These are phyloP conservation scores for Coleophoma cylindrospora DNA, from an alignment of 2,329 filamentous ascomycete species.

Conservation along the genomic window DNA sequence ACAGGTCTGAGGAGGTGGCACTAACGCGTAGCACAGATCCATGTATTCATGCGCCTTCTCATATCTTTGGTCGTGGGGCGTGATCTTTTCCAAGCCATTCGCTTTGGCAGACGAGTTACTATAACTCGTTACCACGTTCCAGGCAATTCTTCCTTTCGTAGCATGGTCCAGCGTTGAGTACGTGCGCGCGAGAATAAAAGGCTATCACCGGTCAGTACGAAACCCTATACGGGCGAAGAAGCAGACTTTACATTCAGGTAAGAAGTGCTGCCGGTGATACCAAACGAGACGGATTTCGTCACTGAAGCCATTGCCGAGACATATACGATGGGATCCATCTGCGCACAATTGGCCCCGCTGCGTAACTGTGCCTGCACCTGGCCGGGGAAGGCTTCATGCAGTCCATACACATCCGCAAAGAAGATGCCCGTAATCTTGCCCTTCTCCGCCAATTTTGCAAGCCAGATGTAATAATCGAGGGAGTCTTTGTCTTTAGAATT, in stretches of 20 bases:
- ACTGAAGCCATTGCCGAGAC: slow-evolving; percentile 62
- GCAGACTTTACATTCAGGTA: slow-evolving; percentile 31
- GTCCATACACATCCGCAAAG: not conserved
- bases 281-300: slow-evolving; percentile 58
- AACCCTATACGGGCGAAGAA: not conserved
- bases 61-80: slow-evolving; percentile 61
- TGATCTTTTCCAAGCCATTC: slow-evolving; percentile 49
- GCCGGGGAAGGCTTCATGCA: not conserved
- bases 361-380: not conserved
- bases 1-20: not conserved
- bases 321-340: slow-evolving; percentile 46
- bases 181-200: slow-evolving; percentile 58
- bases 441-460: not conserved
- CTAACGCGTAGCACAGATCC: slow-evolving; percentile 2
- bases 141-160: slow-evolving; percentile 52
- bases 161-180: slow-evolving; percentile 62
- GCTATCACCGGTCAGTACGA: slow-evolving; percentile 45
- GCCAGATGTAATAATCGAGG: not conserved
- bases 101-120: slow-evolving; percentile 58
- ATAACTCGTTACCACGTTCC: slow-evolving; percentile 62
- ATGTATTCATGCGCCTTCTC: slow-evolving; percentile 57
- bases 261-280: slow-evolving; percentile 59
- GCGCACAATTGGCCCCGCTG: not conserved
- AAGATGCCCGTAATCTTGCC: not conserved
- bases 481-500: not conserved